Base-by-base conservation (phyloP, 2,329 filamentous ascomycete species). In the Dothistroma pini region DNA sequence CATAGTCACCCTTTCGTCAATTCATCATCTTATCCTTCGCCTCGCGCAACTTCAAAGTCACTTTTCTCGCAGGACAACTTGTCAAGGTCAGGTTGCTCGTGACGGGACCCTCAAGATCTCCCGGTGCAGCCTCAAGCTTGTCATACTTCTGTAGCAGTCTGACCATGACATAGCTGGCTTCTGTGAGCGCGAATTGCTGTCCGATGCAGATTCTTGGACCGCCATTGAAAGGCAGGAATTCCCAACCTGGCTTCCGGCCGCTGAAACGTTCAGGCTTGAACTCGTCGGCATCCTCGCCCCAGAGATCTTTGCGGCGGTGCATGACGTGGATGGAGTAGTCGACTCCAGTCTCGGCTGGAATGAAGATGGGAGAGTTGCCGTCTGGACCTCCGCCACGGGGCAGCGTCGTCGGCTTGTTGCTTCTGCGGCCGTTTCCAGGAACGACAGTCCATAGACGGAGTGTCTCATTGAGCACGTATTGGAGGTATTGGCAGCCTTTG, bases 121-220 rank as follows among this genome's bases (percentile, higher is more conserved):
- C 64, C 2, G 59, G 55, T 34, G 60, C 64, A 29, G 64, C 63
- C 59, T 72, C 68, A 35, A 74, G 64, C 54, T 60, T 54, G 54
- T 72, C 70, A 41, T 73, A 73, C 25, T 64, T 63, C 62, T 75
- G 72, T 59, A 74, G 50, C 54, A 75, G 35, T 35, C 69, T 58
- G 50, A 69, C 71, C 25, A 69, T 63, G 6, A 72, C 67, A 65
- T 73, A 74, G 21, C 64, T 66, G 25, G 70, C 68, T 54, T 75
- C 72, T 0, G 72, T 75, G 11, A 76, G 62, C 0, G 93, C 90
- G 76, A 96, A 96, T 4, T 83, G 81, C 75, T 87, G 84, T 0
- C 93, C 93, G 66, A 96, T 96, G 73, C 93, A 96, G 71, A 89
- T 90, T 57, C 92, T 80, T 1, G 91, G 90, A 0, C 92, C 70